These are phyloP conservation scores for Trichoderma cornu-damae DNA, from an alignment of 2,329 filamentous ascomycete genomes.

Conservation along the genomic window DNA sequence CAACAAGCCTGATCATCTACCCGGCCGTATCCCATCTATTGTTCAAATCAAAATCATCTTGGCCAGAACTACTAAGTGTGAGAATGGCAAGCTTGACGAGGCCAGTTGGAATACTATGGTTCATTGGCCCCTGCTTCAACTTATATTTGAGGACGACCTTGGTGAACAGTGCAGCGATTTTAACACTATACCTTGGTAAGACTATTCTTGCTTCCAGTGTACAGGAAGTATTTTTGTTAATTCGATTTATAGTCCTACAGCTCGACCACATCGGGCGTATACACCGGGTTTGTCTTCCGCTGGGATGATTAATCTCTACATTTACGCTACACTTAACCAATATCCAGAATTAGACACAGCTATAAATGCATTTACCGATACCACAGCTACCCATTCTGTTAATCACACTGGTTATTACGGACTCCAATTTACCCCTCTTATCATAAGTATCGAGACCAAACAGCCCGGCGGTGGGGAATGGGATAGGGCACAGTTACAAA, in stretches of 20 bases:
- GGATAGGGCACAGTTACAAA: slow-evolving; percentile 1
- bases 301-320: no score
- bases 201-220: no score
- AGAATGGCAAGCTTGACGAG: not conserved
- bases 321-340: not conserved
- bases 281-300: no score
- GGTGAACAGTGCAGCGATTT: slow-evolving; percentile 1
- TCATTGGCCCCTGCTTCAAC: not conserved
- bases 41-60: not conserved
- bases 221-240: no score
- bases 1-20: not conserved
- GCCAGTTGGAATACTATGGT: not conserved
- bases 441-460: not conserved
- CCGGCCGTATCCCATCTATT: not conserved
- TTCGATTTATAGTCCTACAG: no score
- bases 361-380: not conserved
- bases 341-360: not conserved
- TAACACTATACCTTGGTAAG: slow-evolving; percentile 11
- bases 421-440: not conserved
- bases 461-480: not conserved
- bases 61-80: not conserved
- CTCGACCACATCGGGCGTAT: no score
- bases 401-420: slow-evolving; percentile 16
- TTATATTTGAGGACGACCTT: not conserved
- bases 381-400: slow-evolving; percentile 4